phyloP scores from a whole-genome alignment of 73 alveolate species.

The Paramecium primaurelia region DNA sequence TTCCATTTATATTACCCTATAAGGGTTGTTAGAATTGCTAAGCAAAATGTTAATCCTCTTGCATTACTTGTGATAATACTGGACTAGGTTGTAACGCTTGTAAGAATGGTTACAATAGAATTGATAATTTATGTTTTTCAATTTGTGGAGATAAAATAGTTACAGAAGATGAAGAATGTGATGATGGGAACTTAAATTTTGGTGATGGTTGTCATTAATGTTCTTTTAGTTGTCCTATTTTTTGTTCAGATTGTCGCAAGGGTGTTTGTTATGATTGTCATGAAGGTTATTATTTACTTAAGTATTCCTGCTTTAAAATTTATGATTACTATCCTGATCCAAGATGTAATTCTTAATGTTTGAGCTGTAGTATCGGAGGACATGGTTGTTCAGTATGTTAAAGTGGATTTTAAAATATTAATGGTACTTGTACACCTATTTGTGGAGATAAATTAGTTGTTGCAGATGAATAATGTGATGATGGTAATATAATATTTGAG shows the following conservation, averaged over 20 bases:
- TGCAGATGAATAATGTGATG: not conserved
- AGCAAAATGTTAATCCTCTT: too few species aligned
- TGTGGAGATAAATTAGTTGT: not conserved
- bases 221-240: not conserved
- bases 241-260: too few species aligned
- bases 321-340: too few species aligned
- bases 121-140: not conserved
- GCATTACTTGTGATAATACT: too few species aligned
- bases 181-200: not conserved
- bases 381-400: not conserved
- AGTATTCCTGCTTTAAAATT: not conserved
- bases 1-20: too few species aligned
- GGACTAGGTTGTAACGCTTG: not conserved
- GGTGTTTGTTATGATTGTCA: not conserved
- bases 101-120: not conserved
- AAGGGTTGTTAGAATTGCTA: slow-evolving; percentile 38
- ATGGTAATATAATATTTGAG: not conserved
- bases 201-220: not conserved
- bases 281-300: too few species aligned
- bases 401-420: slow-evolving; percentile 46
- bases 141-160: not conserved
- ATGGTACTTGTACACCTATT: not conserved
- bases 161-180: not conserved
- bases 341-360: not conserved
- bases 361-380: not conserved